Conservation (phyloP, 257 asterid genomes). For the Penstemon davidsonii region DNA sequence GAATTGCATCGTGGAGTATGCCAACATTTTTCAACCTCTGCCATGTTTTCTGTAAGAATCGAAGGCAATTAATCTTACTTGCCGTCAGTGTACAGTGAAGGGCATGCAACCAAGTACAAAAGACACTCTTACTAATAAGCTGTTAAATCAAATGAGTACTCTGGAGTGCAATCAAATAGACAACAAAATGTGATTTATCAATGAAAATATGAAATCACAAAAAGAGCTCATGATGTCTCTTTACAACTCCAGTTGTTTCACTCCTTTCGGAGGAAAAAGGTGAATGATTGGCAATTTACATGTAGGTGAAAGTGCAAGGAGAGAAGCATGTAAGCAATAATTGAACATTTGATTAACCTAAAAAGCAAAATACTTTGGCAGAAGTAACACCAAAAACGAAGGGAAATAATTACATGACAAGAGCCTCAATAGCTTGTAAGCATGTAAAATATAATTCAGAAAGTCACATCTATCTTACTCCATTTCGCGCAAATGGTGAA, state of each 20-base stretch:
- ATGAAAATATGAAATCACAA: not conserved
- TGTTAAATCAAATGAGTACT: conserved; percentile 5
- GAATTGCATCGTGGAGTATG: conserved; percentile 82
- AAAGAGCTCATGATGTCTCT: not conserved
- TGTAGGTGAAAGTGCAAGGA: conserved; percentile 13
- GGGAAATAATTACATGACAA: not conserved
- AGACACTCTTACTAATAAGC: not conserved
- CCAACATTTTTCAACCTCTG: conserved; percentile 64
- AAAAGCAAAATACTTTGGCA: too few species aligned
- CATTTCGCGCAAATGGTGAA: not conserved
- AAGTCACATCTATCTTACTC: not conserved
- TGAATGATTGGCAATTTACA: not conserved
- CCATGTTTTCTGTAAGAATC: conserved; percentile 78
- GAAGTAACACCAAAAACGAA: not conserved
- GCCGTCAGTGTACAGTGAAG: conserved; percentile 3
- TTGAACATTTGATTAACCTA: not conserved
- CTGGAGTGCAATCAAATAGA: not conserved
- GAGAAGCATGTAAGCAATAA: not conserved
- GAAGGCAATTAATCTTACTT: conserved; percentile 14
- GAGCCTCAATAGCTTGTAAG: not conserved
- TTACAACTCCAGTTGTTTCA: not conserved
- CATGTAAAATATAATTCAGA: not conserved
- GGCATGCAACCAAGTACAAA: not conserved
- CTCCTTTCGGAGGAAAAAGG: not conserved
- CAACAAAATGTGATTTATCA: not conserved